Conservation (phyloP, 2,329 filamentous ascomycete species). For the Neodidymelliopsis sp. region DNA sequence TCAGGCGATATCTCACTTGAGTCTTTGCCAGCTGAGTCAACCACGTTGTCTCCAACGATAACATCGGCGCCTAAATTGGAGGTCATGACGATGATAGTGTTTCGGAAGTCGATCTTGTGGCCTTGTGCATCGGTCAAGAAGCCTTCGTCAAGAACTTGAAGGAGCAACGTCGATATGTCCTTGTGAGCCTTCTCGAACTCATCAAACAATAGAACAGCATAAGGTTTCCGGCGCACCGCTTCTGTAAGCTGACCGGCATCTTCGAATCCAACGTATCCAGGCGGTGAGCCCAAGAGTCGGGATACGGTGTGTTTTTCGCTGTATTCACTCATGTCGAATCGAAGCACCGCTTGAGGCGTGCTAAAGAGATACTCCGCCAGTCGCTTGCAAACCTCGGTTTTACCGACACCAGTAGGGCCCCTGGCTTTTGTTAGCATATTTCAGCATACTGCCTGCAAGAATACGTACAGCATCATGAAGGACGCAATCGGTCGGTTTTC, state of each 20-base stretch:
- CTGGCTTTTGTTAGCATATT: too few relatives aligned
- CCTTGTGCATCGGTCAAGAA: constrained; percentile 95
- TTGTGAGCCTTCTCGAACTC: constrained; percentile 98
- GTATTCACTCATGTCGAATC: constrained; percentile 98
- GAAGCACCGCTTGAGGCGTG: constrained; percentile 85
- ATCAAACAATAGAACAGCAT: constrained; percentile 92
- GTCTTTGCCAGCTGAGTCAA: constrained; percentile 64
- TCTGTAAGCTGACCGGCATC: constrained; percentile 96
- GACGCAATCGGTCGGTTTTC: constrained; percentile 91
- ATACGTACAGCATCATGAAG: constrained; percentile 98
- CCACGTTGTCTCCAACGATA: constrained; percentile 76
- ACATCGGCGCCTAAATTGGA: constrained; percentile 95
- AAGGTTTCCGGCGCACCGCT: constrained; percentile 92
- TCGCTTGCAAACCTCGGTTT: constrained; percentile 97
- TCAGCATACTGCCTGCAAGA: too few relatives aligned
- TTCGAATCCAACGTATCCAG: constrained; percentile 93
- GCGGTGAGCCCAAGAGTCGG: constrained; percentile 88
- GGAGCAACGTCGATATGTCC: constrained; percentile 88
- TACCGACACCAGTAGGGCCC: constrained; percentile 96
- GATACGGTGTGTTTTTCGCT: constrained; percentile 97
- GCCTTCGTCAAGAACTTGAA: constrained; percentile 95
- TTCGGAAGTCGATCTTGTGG: constrained; percentile 95
- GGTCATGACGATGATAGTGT: constrained; percentile 95
- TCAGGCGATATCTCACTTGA: constrained; percentile 73
- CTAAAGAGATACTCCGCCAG: constrained; percentile 93